Conservation (phyloP, 768 basidiomycete species). For the Austroboletus festivus region DNA sequence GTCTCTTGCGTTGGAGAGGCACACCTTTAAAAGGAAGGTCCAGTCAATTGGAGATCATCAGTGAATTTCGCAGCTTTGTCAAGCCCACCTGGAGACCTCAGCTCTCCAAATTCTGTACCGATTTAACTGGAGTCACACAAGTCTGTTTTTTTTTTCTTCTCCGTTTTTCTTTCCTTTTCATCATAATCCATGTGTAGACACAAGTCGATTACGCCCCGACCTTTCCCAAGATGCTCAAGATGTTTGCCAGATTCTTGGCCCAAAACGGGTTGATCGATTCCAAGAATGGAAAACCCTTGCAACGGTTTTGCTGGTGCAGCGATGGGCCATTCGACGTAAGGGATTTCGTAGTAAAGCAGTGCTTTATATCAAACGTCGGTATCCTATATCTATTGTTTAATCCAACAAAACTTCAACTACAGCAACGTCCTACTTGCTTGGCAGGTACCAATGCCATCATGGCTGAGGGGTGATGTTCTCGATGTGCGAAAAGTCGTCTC, state of each 20-base stretch:
- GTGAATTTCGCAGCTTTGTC: conserved; percentile 87
- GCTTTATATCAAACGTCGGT: conserved; percentile 77
- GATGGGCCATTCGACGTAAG: conserved; percentile 83
- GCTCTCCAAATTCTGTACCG: conserved; percentile 80
- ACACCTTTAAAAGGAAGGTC: conserved; percentile 48
- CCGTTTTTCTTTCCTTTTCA: neutral
- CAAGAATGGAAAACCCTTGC: conserved; percentile 50
- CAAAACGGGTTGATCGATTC: conserved; percentile 67
- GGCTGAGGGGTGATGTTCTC: conserved; percentile 70
- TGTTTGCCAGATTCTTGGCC: conserved; percentile 64
- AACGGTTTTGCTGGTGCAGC: conserved; percentile 77
- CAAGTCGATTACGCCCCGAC: conserved; percentile 78
- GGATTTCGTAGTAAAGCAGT: conserved; percentile 87
- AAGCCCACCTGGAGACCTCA: conserved; percentile 81
- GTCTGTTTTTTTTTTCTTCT: conserved; percentile 42
- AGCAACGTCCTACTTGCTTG: conserved; percentile 11
- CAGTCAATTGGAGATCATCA: conserved; percentile 61
- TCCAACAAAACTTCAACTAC: conserved; percentile 7
- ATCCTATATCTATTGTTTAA: conserved; percentile 6
- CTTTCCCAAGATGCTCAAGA: conserved; percentile 65
- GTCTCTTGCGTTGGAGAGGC: conserved; percentile 80
- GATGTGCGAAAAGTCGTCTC: conserved; percentile 67
- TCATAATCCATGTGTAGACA: conserved; percentile 42
- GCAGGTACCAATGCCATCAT: conserved; percentile 66
- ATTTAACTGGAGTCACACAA: conserved; percentile 90